Percentiles rank a stretch among this genome's conserved stretches.
Evolutionary conservation across 176 grass and related monocot genomes (phyloP).

Genomic region (Rhynchospora breviuscula): DNA sequence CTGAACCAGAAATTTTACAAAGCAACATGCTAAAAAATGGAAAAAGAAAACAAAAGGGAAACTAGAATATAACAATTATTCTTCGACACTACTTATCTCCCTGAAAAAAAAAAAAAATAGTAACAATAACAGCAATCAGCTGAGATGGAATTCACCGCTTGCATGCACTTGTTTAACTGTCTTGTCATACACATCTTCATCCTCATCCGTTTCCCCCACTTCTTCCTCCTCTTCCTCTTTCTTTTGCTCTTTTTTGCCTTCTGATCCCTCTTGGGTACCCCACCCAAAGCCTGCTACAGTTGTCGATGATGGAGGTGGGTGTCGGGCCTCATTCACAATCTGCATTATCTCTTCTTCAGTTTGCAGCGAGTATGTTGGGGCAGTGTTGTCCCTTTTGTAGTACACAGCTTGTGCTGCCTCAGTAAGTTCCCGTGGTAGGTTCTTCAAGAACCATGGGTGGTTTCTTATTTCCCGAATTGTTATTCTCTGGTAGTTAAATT

Average conservation of each 20-base stretch:
- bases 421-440: conserved; percentile 83
- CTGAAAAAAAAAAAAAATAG: background rate
- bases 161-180: conserved; percentile 89
- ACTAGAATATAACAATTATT: conserved; percentile 10
- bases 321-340: conserved; percentile 63
- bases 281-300: conserved; percentile 63
- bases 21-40: no score
- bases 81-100: conserved; percentile 8
- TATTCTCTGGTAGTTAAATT: conserved; percentile 63
- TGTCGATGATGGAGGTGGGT: conserved; percentile 38
- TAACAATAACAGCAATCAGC: conserved; percentile 23
- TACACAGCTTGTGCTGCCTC: conserved; percentile 73
- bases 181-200: conserved; percentile 85
- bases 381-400: conserved; percentile 73
- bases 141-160: conserved; percentile 55
- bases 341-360: conserved; percentile 83
- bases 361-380: conserved; percentile 65
- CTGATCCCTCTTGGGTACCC: conserved; percentile 26
- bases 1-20: conserved; percentile 2
- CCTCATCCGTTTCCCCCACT: conserved; percentile 35
- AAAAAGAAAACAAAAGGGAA: background rate
- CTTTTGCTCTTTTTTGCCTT: conserved; percentile 62
- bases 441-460: conserved; percentile 97
- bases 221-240: conserved; percentile 38
- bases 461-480: conserved; percentile 95